Base-by-base conservation (phyloP, 2,329 filamentous ascomycete species). In the Scopulariopsis brevicaulis region DNA sequence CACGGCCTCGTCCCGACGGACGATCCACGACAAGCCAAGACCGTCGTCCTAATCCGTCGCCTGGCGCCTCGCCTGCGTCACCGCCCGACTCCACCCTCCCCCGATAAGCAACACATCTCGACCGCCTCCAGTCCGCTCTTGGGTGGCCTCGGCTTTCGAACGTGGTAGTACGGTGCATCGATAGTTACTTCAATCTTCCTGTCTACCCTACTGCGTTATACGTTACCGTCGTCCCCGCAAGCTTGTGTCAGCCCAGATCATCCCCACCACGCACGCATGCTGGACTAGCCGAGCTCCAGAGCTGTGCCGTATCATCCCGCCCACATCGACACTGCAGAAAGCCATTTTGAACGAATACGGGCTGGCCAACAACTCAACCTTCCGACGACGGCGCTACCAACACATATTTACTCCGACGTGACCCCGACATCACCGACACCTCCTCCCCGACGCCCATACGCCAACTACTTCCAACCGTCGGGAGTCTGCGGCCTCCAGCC, bases 401-500 rank as follows among this genome's bases (percentile, higher is more conserved):
- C 34, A 32, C 22, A 20, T 34, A 24, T 3, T 22, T 20, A 22
- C 11, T n/a, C 20, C 34, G 32, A 24, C 53, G n/a, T 15, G 18
- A 40, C 20, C 34, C 28, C 18, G 18, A 37, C 20, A 24, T 50
- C 35, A 24, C 12, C 25, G 35, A 43, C 18, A 46, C 54, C 37
- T 32, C 37, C n/a, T 48, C 22, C 25, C 18, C 4, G 46, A 20
- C 43, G 35, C 28, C 40, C 4, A 22, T 22, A 20, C 10, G 7
- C 18, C 46, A 50, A 50, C 46, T 11, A n/a, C 6, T 20, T 50
- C 46, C 46, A 12, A 10, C 32, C 34, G 14, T 20, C 22, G 7
- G 56, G 56, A 58, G 48, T 58, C 56, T 58, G 34, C 50, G 56
- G 32, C 24, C 52, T 46, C 51, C 53, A 40, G 35, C 56, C 56